Evolutionary conservation across 352 stramenopile genomes (phyloP).

Genomic region (Pythium brachiatum): DNA sequence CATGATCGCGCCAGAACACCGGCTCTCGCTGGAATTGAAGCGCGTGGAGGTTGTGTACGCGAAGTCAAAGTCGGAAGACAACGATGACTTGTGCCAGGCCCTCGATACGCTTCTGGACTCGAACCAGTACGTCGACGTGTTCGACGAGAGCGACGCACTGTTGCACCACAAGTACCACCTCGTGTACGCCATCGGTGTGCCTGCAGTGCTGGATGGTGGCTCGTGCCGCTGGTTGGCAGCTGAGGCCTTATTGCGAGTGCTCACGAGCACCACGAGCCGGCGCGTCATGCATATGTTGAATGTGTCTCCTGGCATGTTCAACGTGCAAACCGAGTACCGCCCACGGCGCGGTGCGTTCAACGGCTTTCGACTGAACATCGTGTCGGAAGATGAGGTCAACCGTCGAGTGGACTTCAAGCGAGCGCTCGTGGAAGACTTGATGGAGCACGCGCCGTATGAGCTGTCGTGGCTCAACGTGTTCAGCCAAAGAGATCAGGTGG

Average conservation of each 20-base stretch:
- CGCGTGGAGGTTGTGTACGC: conserved; percentile 33
- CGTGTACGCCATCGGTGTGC: conserved; percentile 75
- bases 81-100: neutral
- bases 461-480: conserved; percentile 55
- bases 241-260: conserved; percentile 39
- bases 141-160: conserved; percentile 88
- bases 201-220: conserved; percentile 43
- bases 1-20: conserved; percentile 79
- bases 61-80: neutral
- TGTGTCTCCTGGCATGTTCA: conserved; percentile 30
- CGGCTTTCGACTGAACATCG: conserved; percentile 39
- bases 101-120: conserved; percentile 47
- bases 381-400: neutral
- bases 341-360: conserved; percentile 30
- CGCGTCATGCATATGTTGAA: conserved; percentile 39
- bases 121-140: conserved; percentile 66
- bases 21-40: conserved; percentile 88
- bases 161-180: conserved; percentile 87
- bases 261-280: conserved; percentile 11
- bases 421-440: conserved; percentile 56
- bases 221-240: conserved; percentile 49
- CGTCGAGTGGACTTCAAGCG: conserved; percentile 28
- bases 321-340: conserved; percentile 33
- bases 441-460: conserved; percentile 55
- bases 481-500: conserved; percentile 19